Evolutionary conservation across 78 protist genomes (phyloP), one percentile per base, ranked within the genome.

Genomic region (Guillardia theta): DNA sequence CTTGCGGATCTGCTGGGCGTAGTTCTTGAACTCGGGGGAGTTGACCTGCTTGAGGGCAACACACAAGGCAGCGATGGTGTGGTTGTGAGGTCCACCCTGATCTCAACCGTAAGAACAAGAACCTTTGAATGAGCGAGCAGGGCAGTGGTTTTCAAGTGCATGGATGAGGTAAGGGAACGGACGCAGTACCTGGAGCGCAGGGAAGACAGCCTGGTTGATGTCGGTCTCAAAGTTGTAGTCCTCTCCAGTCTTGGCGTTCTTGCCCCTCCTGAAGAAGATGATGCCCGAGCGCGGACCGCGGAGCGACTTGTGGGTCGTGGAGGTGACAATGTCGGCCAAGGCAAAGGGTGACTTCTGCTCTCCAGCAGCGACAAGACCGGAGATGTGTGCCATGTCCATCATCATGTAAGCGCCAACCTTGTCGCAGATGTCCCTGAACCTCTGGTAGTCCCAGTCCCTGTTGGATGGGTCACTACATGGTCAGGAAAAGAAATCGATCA

Each of bases 41-140:
- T 0, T n/a, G 12, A 47, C 95, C 93, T 88, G 93, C 48, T 53
- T 33, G 58, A 99, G 95, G n/a, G 98, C 98, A 0, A 96, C 97
- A 0, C 99, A 98, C 43, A 99, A 50, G 58, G 98, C 99, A 8
- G 99, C 99, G 80, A 99, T 99, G 39, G 96, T 93, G 96, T 99
- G 94, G 95, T 98, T 97, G 98, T 99, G 99, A 53, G 99, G 99
- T 39, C 99, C 99, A 48, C 99, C 99, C 95, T n/a, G n/a, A n/a
- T n/a, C n/a, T n/a, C n/a, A n/a, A n/a, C n/a, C n/a, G n/a, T n/a
- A n/a, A n/a, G n/a, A n/a, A n/a, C n/a, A n/a, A n/a, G n/a, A n/a
- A n/a, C n/a, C n/a, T n/a, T n/a, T n/a, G n/a, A n/a, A n/a, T n/a
- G n/a, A n/a, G n/a, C n/a, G n/a, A 98, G 99, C 37, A 95, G 88